Percentiles rank a stretch among this genome's conserved stretches.
Conservation (phyloP, 768 basidiomycete species). For the Xerocomellus intermedius region DNA sequence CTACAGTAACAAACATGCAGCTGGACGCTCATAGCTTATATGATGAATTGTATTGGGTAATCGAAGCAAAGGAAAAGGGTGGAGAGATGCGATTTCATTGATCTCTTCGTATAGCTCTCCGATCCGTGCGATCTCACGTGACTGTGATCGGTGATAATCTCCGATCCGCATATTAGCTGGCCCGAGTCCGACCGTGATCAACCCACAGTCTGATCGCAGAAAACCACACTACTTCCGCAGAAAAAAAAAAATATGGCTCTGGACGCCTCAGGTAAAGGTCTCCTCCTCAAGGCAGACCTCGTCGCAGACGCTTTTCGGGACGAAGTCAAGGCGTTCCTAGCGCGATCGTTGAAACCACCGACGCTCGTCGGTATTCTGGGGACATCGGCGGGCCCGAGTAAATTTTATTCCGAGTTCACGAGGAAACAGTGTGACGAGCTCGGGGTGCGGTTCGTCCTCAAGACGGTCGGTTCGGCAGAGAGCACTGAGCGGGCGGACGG, state of each 20-base stretch:
- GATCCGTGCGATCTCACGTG: conserved; percentile 11
- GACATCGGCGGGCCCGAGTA: conserved; percentile 77
- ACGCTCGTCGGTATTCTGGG: conserved; percentile 91
- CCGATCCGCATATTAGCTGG: neutral
- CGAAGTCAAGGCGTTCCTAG: conserved; percentile 57
- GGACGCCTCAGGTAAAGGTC: conserved; percentile 54
- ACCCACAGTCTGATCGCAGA: neutral
- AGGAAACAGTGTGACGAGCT: conserved; percentile 85
- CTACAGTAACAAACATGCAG: too few species aligned
- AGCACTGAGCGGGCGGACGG: conserved; percentile 53
- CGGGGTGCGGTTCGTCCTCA: conserved; percentile 84
- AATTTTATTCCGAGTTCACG: conserved; percentile 87
- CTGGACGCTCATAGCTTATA: too few species aligned
- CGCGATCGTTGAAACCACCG: conserved; percentile 44
- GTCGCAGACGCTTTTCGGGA: conserved; percentile 70
- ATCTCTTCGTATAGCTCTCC: too few species aligned
- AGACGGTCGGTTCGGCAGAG: conserved; percentile 52
- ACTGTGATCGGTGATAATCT: neutral
- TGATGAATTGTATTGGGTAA: too few species aligned
- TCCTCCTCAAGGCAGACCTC: conserved; percentile 76
- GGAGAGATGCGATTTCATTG: too few species aligned
- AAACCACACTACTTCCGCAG: neutral
- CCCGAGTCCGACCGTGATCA: conserved; percentile 1
- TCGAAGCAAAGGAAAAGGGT: too few species aligned
- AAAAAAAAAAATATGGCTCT: conserved; percentile 9